A percentile compares a stretch with the other conserved stretches of the same genome.
Evolutionary conservation across 2,329 filamentous ascomycete genomes (phyloP).

Genomic region (Diplodia corticola): DNA sequence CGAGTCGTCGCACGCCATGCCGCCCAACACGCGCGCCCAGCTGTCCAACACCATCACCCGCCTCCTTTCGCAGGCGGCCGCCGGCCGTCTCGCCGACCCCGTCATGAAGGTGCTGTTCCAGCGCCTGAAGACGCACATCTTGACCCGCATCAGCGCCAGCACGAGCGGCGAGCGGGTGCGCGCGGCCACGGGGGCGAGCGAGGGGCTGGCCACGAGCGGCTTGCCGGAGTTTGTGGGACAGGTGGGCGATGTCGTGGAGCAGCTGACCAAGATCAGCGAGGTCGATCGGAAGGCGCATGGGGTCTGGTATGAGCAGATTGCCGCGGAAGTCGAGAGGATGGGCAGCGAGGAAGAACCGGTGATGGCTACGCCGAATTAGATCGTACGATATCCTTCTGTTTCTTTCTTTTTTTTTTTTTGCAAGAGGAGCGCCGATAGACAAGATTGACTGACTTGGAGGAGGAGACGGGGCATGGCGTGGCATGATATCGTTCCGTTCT

Average conservation of each 20-base stretch:
- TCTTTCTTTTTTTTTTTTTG: neutral
- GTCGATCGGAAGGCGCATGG: conserved; percentile 70
- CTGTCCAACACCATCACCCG: conserved; percentile 45
- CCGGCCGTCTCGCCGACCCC: conserved; percentile 57
- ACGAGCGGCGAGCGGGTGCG: conserved; percentile 70
- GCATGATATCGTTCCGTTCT: neutral
- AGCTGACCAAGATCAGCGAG: conserved; percentile 63
- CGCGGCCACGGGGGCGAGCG: conserved; percentile 66
- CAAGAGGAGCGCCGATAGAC: neutral
- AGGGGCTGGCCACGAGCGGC: conserved; percentile 68
- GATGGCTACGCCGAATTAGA: neutral
- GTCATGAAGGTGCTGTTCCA: conserved; percentile 68
- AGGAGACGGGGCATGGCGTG: neutral
- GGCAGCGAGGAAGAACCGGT: conserved; percentile 24
- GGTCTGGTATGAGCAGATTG: conserved; percentile 69
- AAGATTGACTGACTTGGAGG: neutral
- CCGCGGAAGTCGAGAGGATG: conserved; percentile 52
- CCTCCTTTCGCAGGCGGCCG: conserved; percentile 56
- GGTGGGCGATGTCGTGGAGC: conserved; percentile 68
- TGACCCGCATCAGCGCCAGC: conserved; percentile 63
- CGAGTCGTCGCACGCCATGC: conserved; percentile 53
- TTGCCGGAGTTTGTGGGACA: conserved; percentile 72
- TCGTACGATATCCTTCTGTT: neutral
- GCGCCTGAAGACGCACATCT: conserved; percentile 66
- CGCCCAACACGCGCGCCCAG: conserved; percentile 47